phyloP scores from a whole-genome alignment of 163 green algal genomes.

The Chlamydomonas reinhardtii region DNA sequence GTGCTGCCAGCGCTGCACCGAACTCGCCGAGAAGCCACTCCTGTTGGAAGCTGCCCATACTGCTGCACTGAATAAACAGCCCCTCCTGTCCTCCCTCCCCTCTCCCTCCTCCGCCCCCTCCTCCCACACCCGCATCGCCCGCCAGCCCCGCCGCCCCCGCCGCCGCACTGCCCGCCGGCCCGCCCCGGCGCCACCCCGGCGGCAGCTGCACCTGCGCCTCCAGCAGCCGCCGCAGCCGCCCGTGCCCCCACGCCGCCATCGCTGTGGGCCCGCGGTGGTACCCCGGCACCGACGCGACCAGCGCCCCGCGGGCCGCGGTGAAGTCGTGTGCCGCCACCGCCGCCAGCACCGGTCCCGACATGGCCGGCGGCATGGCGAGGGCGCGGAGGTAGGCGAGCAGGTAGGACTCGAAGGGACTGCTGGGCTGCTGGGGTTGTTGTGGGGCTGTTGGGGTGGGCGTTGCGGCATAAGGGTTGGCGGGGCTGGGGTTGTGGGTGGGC shows the following conservation, averaged over 20 bases:
- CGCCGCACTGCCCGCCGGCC: neutral
- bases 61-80: slow-evolving; percentile 82
- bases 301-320: slow-evolving; percentile 64
- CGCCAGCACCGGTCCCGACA: slow-evolving; percentile 9
- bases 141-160: neutral
- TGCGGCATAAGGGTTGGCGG: neutral
- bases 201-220: slow-evolving; percentile 44
- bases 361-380: slow-evolving; percentile 63
- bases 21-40: slow-evolving; percentile 80
- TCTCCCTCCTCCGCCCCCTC: neutral
- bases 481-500: neutral
- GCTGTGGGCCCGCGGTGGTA: slow-evolving; percentile 63
- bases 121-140: neutral
- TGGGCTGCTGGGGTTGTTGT: neutral
- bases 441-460: neutral
- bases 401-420: slow-evolving; percentile 33
- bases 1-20: slow-evolving; percentile 59
- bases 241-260: slow-evolving; percentile 76
- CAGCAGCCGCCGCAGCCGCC: slow-evolving; percentile 73
- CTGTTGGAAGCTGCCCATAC: slow-evolving; percentile 76
- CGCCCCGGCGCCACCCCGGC: neutral
- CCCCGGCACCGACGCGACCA: slow-evolving; percentile 71
- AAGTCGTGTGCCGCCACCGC: slow-evolving; percentile 76
- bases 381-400: slow-evolving; percentile 70
- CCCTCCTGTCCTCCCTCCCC: neutral